Evolutionary conservation across 2,329 filamentous ascomycete species (phyloP), one percentile per base, ranked within the genome.

Genomic region (Aureobasidium musti): DNA sequence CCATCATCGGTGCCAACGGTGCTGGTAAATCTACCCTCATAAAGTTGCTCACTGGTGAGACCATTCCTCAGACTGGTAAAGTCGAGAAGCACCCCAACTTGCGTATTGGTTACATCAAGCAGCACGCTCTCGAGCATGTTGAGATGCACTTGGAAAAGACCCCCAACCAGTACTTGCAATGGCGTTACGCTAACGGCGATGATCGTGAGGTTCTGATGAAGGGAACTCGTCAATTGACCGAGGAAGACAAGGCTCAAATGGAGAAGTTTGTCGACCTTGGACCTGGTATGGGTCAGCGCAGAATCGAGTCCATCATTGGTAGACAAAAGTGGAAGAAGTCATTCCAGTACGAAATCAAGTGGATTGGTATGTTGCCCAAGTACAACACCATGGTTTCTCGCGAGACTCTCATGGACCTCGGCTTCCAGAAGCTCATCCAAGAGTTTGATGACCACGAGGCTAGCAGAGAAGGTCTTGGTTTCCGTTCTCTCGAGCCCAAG

Each of bases 141-240:
- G 94, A 99, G 81, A 97, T 97, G 94, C 95, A 99, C 76, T 83
- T 98, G 72, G 95, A 99, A 80, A 99, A 99, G 87, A 99, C 95
- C 0, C 95, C 95, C 47, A 98, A 97, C 78, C 95, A 99, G 80
- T 99, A 99, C 76, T 86, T 99, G 39, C 95, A 98, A 80, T 99
- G 95, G 95, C 91, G 95, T 74, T 99, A 98, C 77, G 91, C 91
- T 74, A 92, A 98, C 75, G 95, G 95, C 75, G 95, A 98, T 73
- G 95, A 99, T 74, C 91, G 95, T 61, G 95, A 99, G 78, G 94
- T 98, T 47, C 86, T 96, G 79, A 88, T 99, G 87, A 99, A 99
- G 86, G 93, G 97, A 81, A 98, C 94, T 57, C 92, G 95, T 81
- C 84, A 93, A 64, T 82, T 98, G 68, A 97, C 92, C 0, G 88